Conservation (phyloP, 257 asterid species). For the Solanum bulbocastanum region DNA sequence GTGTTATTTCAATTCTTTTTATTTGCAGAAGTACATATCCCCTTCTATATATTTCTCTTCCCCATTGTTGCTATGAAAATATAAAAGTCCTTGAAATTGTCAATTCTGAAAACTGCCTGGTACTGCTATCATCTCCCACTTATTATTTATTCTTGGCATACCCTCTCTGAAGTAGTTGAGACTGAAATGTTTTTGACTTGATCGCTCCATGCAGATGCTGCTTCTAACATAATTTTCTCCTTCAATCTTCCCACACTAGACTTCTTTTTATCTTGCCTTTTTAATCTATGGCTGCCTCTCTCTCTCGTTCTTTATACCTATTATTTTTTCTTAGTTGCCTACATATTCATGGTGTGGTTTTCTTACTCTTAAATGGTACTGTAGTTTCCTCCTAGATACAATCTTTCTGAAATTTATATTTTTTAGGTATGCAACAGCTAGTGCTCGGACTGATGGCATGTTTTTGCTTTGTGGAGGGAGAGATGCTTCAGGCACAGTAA, state of each 20-base stretch:
- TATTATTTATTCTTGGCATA: background rate
- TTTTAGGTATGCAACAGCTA: slow-evolving; percentile 97
- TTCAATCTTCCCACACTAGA: background rate
- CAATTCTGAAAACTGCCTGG: background rate
- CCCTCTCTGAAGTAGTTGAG: background rate
- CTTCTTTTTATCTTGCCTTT: background rate
- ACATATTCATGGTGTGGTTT: background rate
- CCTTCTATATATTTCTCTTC: background rate
- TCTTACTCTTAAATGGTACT: background rate
- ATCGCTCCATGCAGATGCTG: background rate
- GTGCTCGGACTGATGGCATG: slow-evolving; percentile 99
- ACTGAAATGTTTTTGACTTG: background rate
- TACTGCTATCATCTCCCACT: background rate
- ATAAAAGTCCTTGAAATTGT: background rate
- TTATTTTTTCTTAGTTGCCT: background rate
- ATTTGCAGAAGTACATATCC: background rate
- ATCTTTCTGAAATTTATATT: background rate
- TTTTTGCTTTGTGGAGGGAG: slow-evolving; percentile 99
- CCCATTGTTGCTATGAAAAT: background rate
- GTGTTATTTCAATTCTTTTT: background rate
- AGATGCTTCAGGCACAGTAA: slow-evolving; percentile 86
- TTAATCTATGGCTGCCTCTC: background rate
- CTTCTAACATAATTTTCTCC: background rate
- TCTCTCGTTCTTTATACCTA: background rate
- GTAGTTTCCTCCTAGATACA: background rate